phyloP scores from a whole-genome alignment of 31 red algal genomes.

The Odonthalia washingtoniensis region DNA sequence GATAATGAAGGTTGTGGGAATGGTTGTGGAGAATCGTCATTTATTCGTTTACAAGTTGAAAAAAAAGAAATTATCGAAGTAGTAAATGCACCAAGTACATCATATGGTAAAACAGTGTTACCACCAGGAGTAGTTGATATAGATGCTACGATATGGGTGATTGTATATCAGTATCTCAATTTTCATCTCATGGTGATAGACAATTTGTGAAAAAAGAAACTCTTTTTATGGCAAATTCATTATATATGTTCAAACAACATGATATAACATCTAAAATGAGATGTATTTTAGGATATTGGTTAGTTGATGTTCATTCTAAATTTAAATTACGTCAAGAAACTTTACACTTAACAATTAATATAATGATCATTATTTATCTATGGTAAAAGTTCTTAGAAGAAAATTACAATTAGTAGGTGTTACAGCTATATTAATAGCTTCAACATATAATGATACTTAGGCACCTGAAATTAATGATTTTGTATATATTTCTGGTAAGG shows the following conservation, averaged over 20 bases:
- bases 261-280: too few relatives aligned
- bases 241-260: slow-evolving; percentile 85
- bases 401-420: slow-evolving; percentile 96
- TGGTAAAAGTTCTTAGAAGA: slow-evolving; percentile 68
- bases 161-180: slow-evolving; percentile 59
- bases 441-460: slow-evolving; percentile 97
- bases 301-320: too few relatives aligned
- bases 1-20: too few relatives aligned
- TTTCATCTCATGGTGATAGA: slow-evolving; percentile 67
- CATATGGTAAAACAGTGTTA: too few relatives aligned
- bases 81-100: too few relatives aligned
- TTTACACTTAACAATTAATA: slow-evolving; percentile 89
- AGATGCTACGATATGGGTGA: slow-evolving; percentile 71
- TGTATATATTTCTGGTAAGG: slow-evolving; percentile 96
- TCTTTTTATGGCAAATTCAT: slow-evolving; percentile 78
- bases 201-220: slow-evolving; percentile 56
- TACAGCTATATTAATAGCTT: slow-evolving; percentile 94
- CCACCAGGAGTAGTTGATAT: slow-evolving; percentile 65
- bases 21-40: too few relatives aligned
- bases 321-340: too few relatives aligned
- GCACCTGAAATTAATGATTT: slow-evolving; percentile 92
- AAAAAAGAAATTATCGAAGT: too few relatives aligned
- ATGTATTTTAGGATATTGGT: too few relatives aligned
- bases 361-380: slow-evolving; percentile 93
- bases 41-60: too few relatives aligned